Evolutionary conservation across 768 basidiomycete genomes (phyloP).

Genomic region (Austroboletus eburneus): DNA sequence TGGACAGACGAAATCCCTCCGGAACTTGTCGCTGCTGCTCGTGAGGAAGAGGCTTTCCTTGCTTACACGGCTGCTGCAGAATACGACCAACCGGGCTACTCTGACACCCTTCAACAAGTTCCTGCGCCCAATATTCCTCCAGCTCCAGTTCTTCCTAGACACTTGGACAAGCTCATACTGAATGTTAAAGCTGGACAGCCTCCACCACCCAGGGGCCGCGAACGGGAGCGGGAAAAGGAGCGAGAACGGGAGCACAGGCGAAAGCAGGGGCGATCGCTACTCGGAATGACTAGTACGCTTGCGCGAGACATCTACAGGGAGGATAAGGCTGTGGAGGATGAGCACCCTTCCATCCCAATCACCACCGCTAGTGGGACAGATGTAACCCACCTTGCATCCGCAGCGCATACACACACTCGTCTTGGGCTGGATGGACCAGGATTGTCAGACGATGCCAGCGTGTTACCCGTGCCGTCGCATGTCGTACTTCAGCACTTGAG

Average conservation of each 20-base stretch:
- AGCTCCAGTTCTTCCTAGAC: slow-evolving; percentile 83
- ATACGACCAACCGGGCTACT: slow-evolving; percentile 31
- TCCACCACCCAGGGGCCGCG: slow-evolving; percentile 31
- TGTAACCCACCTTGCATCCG: slow-evolving; percentile 30
- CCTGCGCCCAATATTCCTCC: slow-evolving; percentile 80
- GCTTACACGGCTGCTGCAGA: slow-evolving; percentile 30
- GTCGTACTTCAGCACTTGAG: slow-evolving; percentile 93
- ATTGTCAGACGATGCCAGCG: slow-evolving; percentile 83
- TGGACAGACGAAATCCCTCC: slow-evolving; percentile 84
- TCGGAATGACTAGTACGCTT: slow-evolving; percentile 34
- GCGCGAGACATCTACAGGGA: slow-evolving; percentile 25
- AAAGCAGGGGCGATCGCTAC: slow-evolving; percentile 30
- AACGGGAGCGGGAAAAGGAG: slow-evolving; percentile 34
- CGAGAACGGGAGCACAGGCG: slow-evolving; percentile 30
- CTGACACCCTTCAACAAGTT: slow-evolving; percentile 36
- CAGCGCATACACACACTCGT: slow-evolving; percentile 25
- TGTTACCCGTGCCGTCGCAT: slow-evolving; percentile 90
- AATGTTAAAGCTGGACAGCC: slow-evolving; percentile 45
- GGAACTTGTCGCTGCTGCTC: slow-evolving; percentile 74
- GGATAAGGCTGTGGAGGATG: slow-evolving; percentile 20
- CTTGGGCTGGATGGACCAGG: slow-evolving; percentile 37
- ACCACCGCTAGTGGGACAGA: slow-evolving; percentile 39
- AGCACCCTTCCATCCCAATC: slow-evolving; percentile 29
- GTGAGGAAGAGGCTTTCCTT: slow-evolving; percentile 79
- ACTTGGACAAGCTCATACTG: slow-evolving; percentile 91